Base-by-base conservation (phyloP, 768 basidiomycete genomes). In the Amanita subjunquillea region DNA sequence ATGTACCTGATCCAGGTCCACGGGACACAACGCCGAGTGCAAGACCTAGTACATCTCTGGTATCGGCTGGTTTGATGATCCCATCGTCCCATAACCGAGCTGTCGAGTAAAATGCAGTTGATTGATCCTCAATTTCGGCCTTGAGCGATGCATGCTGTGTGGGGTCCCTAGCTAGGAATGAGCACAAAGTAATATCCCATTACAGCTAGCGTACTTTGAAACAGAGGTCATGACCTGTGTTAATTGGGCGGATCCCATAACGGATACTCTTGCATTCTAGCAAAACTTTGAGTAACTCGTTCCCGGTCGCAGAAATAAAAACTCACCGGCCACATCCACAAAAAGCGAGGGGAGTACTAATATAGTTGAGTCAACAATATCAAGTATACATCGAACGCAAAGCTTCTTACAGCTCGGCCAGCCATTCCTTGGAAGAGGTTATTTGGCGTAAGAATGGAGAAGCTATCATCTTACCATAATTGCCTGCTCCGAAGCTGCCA, bases 321-420 rank as follows among this genome's bases (percentile, higher is more conserved):
- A 70, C 86, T 61, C 68, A 90, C 88, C 54, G 93, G 93, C 94
- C 94, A 97, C 91, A 93, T 94, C 89, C 91, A 97, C 48, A 97
- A 67, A 77, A 97, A 96, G 55, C 91, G 77, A 15, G 94, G 93
- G 4, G 89, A 91, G 68, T 95, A 97, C 83, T 93, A 48, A 53
- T 36, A 45, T n/a, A 55, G 38, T 9, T 34, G 43, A 45, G 50
- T 6, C 34, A 20, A n/a, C 57, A 48, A 46, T 34, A 4, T 46
- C 38, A 51, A 41, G 34, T 20, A 30, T 4, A 23, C 22, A 55
- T 54, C 20, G 43, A 37, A 48, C 46, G 8, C n/a, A 17, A 48
- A 27, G n/a, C 53, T 12, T 77, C 87, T 72, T 65, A 94, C 91
- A 55, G 92, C 89, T 51, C 92, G 76, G 17, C 92, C 92, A 56